phyloP scores from a whole-genome alignment of 495 filamentous ascomycete genomes.

The Terfezia claveryi region DNA sequence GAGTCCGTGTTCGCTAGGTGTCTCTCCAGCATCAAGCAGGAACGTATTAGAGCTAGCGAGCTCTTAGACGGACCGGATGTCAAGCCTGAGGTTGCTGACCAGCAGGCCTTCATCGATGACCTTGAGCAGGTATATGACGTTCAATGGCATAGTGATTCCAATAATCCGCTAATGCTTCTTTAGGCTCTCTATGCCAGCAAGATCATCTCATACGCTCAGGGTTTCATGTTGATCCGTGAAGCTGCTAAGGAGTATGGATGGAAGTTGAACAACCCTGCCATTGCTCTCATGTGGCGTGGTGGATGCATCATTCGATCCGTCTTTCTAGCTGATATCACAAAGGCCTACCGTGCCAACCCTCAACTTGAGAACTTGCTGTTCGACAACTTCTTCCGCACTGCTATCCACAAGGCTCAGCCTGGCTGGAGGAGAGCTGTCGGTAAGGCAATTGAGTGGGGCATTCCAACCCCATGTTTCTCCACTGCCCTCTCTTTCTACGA shows the following conservation, averaged over 20 bases:
- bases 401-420: constrained; percentile 84
- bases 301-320: constrained; percentile 99
- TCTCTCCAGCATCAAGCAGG: constrained; percentile 77
- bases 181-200: constrained; percentile 87
- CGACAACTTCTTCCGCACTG: constrained; percentile 97
- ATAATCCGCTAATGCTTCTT: neutral
- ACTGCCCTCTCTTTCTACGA: constrained; percentile 96
- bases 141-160: neutral
- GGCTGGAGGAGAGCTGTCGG: constrained; percentile 90
- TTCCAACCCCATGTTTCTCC: constrained; percentile 86
- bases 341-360: constrained; percentile 80
- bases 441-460: constrained; percentile 80
- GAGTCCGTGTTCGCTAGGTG: constrained; percentile 93
- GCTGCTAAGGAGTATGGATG: constrained; percentile 86
- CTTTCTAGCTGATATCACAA: constrained; percentile 98
- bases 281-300: constrained; percentile 98
- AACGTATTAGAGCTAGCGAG: constrained; percentile 63
- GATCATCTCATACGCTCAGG: constrained; percentile 98
- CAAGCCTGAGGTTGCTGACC: constrained; percentile 67
- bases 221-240: constrained; percentile 99
- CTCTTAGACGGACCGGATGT: constrained; percentile 54
- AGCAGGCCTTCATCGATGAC: constrained; percentile 79
- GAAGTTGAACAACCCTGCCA: constrained; percentile 99
- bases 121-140: constrained; percentile 47
- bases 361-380: constrained; percentile 96